Evolutionary conservation across 495 filamentous ascomycete genomes (phyloP), one percentile per base, ranked within the genome.

Genomic region (Astrocystis sublimbata): DNA sequence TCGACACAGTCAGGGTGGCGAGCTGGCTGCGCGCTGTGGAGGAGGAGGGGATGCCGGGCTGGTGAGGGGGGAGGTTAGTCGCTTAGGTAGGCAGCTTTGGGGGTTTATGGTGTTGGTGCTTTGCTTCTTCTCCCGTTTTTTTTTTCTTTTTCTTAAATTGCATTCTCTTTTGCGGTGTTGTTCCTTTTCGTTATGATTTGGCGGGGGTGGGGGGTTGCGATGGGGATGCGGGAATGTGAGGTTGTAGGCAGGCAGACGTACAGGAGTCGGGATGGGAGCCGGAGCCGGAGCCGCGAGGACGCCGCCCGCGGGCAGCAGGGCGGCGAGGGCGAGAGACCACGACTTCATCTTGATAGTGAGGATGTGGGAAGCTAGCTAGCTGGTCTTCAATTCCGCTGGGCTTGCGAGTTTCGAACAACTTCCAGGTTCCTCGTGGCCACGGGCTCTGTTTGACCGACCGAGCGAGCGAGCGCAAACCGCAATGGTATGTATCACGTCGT

Each of bases 11-110:
- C 17, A 92, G 68, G 3, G 58, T 68, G 1, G 79, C 78, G 13
- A 92, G 82, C 60, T 83, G 75, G 30, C 72, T 80, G 51, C 78
- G 72, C 2, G 89, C 89, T 0, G 75, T 71, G 0, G 82, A 64
- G 1, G 75, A 67, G 1, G 81, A 75, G 0, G 89, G 89, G 52
- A 92, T 84, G 45, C 83, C 83, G 13, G 88, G 87, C 77, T 79
- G 33, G 1, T n/a, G 3, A 23, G 26, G 40, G 19, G 23, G 28
- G 3, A 3, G 3, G 15, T 38, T 15, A 26, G 51, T 36, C 8
- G 9, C 28, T 5, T 21, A 33, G 30, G 23, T n/a, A n/a, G n/a
- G n/a, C 21, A 26, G 40, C 7, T 23, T 24, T 28, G 17, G 55
- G 28, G 2, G 3, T 46, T 30, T 41, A n/a, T 13, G n/a, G n/a